Conservation (phyloP, 2,329 filamentous ascomycete species). For the Aureobasidium vineae region DNA sequence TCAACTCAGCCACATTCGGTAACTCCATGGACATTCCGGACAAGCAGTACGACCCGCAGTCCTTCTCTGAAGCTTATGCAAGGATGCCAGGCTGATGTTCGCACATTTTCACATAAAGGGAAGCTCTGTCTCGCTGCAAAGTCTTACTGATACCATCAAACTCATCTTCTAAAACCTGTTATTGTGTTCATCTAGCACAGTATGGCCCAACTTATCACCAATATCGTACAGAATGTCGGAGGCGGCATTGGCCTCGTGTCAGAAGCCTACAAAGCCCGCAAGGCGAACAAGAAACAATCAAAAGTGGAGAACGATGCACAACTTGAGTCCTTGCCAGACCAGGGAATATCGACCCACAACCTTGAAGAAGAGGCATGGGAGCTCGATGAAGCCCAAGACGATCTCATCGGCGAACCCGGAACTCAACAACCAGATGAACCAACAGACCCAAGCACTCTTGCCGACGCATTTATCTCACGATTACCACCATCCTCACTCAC, state of each 20-base stretch:
- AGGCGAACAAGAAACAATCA: conserved; percentile 29
- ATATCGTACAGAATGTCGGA: conserved; percentile 30
- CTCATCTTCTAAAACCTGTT: background rate
- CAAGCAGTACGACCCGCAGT: too few relatives aligned
- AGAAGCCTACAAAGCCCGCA: conserved; percentile 35
- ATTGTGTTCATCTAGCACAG: too few relatives aligned
- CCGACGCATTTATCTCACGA: conserved; percentile 31
- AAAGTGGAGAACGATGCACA: conserved; percentile 22
- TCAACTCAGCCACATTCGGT: background rate
- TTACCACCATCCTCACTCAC: background rate
- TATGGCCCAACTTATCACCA: conserved; percentile 19
- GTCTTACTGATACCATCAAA: background rate
- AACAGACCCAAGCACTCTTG: conserved; percentile 29
- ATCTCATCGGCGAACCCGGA: background rate
- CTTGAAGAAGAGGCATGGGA: conserved; percentile 36
- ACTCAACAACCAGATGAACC: conserved; percentile 24
- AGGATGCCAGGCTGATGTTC: too few relatives aligned
- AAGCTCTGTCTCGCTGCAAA: background rate
- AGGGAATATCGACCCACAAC: background rate
- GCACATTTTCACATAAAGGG: background rate
- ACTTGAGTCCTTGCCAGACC: conserved; percentile 11
- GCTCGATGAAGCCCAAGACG: conserved; percentile 35
- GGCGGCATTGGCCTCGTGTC: conserved; percentile 34
- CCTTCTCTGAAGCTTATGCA: background rate
- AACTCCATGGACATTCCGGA: background rate